Evolutionary conservation across 306 rosid genomes (phyloP).

Genomic region (Cucurbita moschata): DNA sequence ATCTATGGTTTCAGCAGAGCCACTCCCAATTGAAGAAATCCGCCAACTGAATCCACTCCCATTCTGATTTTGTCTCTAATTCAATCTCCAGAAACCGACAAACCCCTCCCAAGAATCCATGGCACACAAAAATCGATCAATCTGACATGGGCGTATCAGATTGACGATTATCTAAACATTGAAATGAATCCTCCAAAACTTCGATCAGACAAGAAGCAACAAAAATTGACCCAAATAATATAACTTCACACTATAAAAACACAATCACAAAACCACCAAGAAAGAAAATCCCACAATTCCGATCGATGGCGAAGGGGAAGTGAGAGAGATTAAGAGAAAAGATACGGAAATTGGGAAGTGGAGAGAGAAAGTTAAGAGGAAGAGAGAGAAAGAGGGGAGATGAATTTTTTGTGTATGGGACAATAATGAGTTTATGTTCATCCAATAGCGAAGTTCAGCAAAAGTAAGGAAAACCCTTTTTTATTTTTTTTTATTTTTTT

Average conservation of each 20-base stretch:
- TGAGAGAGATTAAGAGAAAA: not conserved
- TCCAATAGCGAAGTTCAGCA: constrained; percentile 1
- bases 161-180: constrained; percentile 4
- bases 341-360: not conserved
- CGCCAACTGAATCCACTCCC: constrained; percentile 84
- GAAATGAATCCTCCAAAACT: constrained; percentile 2
- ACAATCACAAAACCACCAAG: not conserved
- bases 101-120: constrained; percentile 14
- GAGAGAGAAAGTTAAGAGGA: not conserved
- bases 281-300: not conserved
- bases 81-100: constrained; percentile 7
- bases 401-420: constrained; percentile 1
- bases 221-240: not conserved
- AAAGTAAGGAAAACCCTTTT: not conserved
- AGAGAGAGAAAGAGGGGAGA: not conserved
- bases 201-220: constrained; percentile 2
- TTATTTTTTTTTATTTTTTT: not conserved
- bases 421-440: constrained; percentile 8
- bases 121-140: constrained; percentile 7
- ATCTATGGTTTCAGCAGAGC: not conserved
- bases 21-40: constrained; percentile 10
- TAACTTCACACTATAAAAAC: not conserved
- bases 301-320: not conserved
- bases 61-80: constrained; percentile 21
- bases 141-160: constrained; percentile 3